phyloP scores from a whole-genome alignment of 129 eudicot genomes.

The Kitagawia praeruptora region DNA sequence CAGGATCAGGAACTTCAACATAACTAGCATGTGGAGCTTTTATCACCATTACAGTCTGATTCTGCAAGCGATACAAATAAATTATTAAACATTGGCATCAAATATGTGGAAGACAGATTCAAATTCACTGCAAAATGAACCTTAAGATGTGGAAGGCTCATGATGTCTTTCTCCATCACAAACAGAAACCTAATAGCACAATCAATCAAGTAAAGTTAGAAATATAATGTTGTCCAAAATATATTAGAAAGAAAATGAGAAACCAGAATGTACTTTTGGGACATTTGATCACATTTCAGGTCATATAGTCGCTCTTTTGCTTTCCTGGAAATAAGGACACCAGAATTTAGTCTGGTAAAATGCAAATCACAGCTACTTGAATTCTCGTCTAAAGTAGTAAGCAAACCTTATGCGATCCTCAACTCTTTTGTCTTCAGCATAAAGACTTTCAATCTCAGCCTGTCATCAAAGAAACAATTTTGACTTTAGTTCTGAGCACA shows the following conservation, averaged over 20 bases:
- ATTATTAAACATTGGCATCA: not conserved
- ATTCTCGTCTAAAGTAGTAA: constrained; percentile 1
- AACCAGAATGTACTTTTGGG: constrained; percentile 40
- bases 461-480: constrained; percentile 22
- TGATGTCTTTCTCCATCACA: constrained; percentile 52
- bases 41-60: constrained; percentile 55
- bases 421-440: constrained; percentile 49
- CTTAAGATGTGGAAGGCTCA: constrained; percentile 57
- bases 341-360: constrained; percentile 19
- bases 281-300: constrained; percentile 28
- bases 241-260: constrained; percentile 15
- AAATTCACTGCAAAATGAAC: constrained; percentile 21
- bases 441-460: constrained; percentile 46
- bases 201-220: constrained; percentile 7
- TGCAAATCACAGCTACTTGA: constrained; percentile 4
- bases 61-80: constrained; percentile 22
- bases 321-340: constrained; percentile 39
- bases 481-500: not conserved
- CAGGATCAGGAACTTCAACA: constrained; percentile 78
- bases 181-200: constrained; percentile 45
- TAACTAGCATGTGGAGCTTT: constrained; percentile 66
- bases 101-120: not conserved
- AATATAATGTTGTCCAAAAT: not conserved
- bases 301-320: constrained; percentile 36
- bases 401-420: constrained; percentile 64